These are phyloP conservation scores for Chlorella sp. DNA, from an alignment of 139 green algal species.

Conservation along the genomic window DNA sequence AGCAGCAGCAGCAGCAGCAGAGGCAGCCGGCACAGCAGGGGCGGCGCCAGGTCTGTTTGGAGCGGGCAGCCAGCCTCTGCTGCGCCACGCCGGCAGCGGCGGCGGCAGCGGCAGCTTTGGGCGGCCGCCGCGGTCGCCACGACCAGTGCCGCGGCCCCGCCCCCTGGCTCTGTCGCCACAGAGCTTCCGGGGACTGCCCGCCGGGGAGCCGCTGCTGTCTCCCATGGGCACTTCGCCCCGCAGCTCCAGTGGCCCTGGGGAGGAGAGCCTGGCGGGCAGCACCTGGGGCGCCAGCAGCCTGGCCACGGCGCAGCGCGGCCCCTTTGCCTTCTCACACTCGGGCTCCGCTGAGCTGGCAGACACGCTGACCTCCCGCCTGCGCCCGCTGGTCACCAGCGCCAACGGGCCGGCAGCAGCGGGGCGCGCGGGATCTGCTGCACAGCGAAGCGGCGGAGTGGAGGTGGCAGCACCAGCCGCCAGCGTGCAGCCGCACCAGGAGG, in stretches of 20 bases:
- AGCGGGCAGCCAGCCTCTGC: background rate
- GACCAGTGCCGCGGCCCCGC: background rate
- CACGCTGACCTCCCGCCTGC: conserved; percentile 28
- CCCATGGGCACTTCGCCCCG: background rate
- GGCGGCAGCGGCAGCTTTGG: background rate
- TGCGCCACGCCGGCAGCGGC: background rate
- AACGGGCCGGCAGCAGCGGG: too few relatives aligned
- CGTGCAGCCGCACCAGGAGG: conserved; percentile 46
- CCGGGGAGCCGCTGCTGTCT: conserved; percentile 2
- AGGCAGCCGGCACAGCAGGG: background rate
- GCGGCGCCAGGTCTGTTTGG: too few relatives aligned
- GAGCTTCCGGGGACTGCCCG: background rate
- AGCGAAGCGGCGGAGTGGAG: background rate
- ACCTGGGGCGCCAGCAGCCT: conserved; percentile 19
- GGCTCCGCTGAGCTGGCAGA: conserved; percentile 15
- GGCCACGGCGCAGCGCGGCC: background rate
- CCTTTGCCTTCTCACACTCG: background rate
- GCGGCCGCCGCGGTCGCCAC: conserved; percentile 4
- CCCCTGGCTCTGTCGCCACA: background rate
- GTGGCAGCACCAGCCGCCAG: background rate
- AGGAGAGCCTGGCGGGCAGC: conserved; percentile 29
- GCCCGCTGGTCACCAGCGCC: conserved; percentile 8
- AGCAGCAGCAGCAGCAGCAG: background rate
- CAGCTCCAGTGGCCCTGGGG: background rate
- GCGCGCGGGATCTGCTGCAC: background rate